Conservation (phyloP, 192 early-diverging fungal genomes). For the Spizellomyces punctatus region DNA sequence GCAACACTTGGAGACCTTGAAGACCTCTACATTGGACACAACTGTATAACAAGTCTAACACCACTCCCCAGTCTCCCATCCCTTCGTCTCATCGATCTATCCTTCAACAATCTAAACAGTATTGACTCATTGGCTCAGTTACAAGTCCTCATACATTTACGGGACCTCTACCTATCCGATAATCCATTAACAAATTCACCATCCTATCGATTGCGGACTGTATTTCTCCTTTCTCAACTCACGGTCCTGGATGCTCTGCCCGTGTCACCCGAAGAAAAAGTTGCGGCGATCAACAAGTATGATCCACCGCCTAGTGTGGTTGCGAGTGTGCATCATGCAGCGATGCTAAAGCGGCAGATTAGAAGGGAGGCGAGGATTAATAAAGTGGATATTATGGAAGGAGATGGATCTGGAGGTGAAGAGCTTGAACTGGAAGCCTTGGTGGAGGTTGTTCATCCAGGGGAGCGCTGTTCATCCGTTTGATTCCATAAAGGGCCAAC, state of each 20-base stretch:
- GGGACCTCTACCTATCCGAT: conserved; percentile 31
- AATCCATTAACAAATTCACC: conserved; percentile 42
- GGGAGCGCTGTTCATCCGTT: no score
- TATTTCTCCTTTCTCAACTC: conserved; percentile 47
- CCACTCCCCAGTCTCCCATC: conserved; percentile 9
- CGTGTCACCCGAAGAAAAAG: conserved; percentile 55
- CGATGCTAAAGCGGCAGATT: conserved; percentile 24
- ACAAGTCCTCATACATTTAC: conserved; percentile 30
- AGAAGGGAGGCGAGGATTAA: not conserved
- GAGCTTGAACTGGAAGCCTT: no score
- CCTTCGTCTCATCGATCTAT: conserved; percentile 38
- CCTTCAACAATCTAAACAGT: conserved; percentile 29
- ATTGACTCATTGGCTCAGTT: not conserved
- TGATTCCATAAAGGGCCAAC: no score
- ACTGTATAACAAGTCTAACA: conserved; percentile 38
- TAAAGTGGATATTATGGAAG: not conserved
- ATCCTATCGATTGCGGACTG: conserved; percentile 5
- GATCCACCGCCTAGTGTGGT: conserved; percentile 50
- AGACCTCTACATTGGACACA: conserved; percentile 45
- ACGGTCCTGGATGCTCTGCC: conserved; percentile 46
- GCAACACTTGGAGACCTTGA: conserved; percentile 44
- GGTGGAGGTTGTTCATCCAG: no score
- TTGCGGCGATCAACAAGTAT: conserved; percentile 52
- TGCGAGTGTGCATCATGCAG: conserved; percentile 50
- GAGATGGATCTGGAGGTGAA: no score